These are phyloP conservation scores for Prunus padus DNA, from an alignment of 306 rosid species.

Conservation along the genomic window DNA sequence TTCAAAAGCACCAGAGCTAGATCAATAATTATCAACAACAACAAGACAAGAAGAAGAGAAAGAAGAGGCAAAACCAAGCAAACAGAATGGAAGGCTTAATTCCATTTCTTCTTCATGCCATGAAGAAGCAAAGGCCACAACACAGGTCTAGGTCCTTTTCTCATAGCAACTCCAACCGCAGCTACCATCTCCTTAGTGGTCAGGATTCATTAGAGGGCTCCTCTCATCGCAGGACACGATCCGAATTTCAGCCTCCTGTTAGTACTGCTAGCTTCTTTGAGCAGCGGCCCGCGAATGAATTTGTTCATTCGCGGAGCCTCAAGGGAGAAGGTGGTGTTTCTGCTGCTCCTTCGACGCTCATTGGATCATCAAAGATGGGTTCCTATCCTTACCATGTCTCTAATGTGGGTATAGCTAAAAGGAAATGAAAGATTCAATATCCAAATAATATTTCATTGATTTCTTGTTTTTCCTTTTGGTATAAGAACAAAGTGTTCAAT, in stretches of 20 bases:
- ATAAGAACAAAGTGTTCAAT: neutral
- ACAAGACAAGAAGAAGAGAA: neutral
- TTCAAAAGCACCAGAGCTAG: neutral
- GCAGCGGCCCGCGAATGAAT: conserved; percentile 11
- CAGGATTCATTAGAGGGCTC: conserved; percentile 48
- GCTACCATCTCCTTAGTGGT: conserved; percentile 60
- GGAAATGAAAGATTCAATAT: neutral
- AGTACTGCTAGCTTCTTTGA: neutral
- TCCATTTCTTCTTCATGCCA: conserved; percentile 66
- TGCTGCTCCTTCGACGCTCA: neutral
- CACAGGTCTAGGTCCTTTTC: conserved; percentile 44
- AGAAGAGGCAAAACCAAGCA: neutral
- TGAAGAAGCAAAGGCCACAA: conserved; percentile 59
- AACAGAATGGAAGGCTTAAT: conserved; percentile 74
- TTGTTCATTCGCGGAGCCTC: conserved; percentile 7
- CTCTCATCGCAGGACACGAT: conserved; percentile 66
- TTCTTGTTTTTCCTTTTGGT: neutral
- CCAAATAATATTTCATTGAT: neutral
- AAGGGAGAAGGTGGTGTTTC: conserved; percentile 2
- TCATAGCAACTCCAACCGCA: conserved; percentile 47
- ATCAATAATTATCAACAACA: neutral
- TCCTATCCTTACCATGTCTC: conserved; percentile 12
- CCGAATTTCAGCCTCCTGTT: conserved; percentile 54
- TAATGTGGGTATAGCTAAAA: neutral
- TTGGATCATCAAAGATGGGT: conserved; percentile 15